Base-by-base conservation (phyloP, 176 grass and related monocot species). In the Paspalum notatum region DNA sequence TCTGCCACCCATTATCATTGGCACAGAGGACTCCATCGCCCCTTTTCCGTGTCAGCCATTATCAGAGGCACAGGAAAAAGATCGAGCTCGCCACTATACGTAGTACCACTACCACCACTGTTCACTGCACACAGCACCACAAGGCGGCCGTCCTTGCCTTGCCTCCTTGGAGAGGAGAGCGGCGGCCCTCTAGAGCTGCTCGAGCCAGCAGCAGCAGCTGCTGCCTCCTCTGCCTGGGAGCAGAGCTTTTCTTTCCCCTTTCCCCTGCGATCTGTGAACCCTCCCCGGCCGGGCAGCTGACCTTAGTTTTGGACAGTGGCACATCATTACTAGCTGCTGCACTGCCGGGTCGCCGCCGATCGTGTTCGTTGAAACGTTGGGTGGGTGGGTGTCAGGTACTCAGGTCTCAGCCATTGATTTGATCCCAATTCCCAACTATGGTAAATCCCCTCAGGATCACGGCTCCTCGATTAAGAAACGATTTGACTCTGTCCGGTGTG, bases 1-100 rank as follows among this genome's bases (percentile, higher is more conserved):
- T 84, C 51, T 91, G 80, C 79, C 75, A 84, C 69, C 80, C 84
- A 84, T 91, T 86, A 87, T 91, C 84, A 91, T 75, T 91, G 84
- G 84, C 75, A 75, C 48, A 80, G 76, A 84, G 62, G 74, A 87
- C 88, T 82, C 78, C 58, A 82, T 38, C 77, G n/a, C 78, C 43
- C 76, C 82, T 86, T 86, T 89, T 78, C n/a, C n/a, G 63, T 82
- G 78, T 82, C 78, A 86, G 83, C 72, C 83, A 72, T 86, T 77
- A 82, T 74, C 88, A 66, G 62, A 50, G 38, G 59, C 79, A 18
- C 32, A 72, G 64, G 76, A 78, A 82, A 85, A 82, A 78, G 83
- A 86, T 86, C n/a, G n/a, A n/a, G n/a, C n/a, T n/a, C n/a, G n/a
- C n/a, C n/a, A n/a, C n/a, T n/a, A n/a, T n/a, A n/a, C n/a, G n/a